These are phyloP conservation scores for Pilaira anomala DNA, from an alignment of 192 early-diverging fungal genomes.

Conservation along the genomic window DNA sequence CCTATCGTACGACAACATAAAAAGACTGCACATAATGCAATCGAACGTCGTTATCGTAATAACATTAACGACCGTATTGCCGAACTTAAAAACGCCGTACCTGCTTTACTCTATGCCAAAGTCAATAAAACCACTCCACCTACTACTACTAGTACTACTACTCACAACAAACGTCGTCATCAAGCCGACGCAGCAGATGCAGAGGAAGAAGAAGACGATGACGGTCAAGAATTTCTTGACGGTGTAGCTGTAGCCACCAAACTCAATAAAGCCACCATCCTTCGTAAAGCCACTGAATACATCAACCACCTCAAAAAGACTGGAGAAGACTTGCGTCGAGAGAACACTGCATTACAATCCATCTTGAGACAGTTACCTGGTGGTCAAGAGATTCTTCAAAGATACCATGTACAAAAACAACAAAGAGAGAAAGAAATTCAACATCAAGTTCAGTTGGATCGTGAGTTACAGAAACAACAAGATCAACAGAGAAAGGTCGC, in stretches of 20 bases:
- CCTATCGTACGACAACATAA: conserved; percentile 60
- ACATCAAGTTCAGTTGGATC: conserved; percentile 4
- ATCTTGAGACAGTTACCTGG: conserved; percentile 47
- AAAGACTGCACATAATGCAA: conserved; percentile 93
- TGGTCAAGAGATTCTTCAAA: conserved; percentile 35
- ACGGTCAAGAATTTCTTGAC: conserved; percentile 63
- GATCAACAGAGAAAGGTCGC: conserved; percentile 14
- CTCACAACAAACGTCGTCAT: neutral
- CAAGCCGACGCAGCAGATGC: conserved; percentile 30
- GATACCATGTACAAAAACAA: conserved; percentile 18
- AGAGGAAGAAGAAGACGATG: conserved; percentile 53
- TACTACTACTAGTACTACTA: neutral
- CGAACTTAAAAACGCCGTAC: conserved; percentile 82
- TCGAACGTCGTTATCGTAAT: conserved; percentile 91
- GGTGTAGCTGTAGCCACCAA: conserved; percentile 83
- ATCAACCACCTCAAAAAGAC: conserved; percentile 59
- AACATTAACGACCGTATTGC: conserved; percentile 96
- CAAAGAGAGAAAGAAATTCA: conserved; percentile 4
- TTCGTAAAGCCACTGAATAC: conserved; percentile 91
- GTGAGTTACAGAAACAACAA: conserved; percentile 12
- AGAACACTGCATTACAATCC: conserved; percentile 43
- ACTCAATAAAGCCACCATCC: conserved; percentile 91
- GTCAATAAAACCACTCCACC: conserved; percentile 50
- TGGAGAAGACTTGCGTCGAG: conserved; percentile 39
- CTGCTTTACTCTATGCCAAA: conserved; percentile 66